Evolutionary conservation across 2,329 filamentous ascomycete species (phyloP).

Genomic region (Aspergillus arachidicola): DNA sequence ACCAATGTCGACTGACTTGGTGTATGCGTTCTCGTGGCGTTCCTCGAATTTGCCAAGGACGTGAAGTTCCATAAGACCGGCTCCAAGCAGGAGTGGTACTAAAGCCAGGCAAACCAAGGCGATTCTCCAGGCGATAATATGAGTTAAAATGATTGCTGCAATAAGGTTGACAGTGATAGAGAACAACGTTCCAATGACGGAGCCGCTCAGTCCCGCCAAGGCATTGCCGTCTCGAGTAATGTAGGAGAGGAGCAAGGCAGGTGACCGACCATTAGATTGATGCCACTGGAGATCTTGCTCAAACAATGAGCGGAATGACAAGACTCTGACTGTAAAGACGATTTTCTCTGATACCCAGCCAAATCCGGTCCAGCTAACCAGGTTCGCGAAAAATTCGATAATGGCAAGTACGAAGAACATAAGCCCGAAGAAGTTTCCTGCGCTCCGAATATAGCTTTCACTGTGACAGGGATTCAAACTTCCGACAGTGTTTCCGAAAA

Average conservation of each 20-base stretch:
- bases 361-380: constrained; percentile 61
- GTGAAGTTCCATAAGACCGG: constrained; percentile 68
- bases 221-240: constrained; percentile 71
- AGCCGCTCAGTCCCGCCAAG: constrained; percentile 69
- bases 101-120: constrained; percentile 70
- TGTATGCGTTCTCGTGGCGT: constrained; percentile 54
- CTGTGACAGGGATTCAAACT: constrained; percentile 58
- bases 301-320: constrained; percentile 67
- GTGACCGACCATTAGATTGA: constrained; percentile 64
- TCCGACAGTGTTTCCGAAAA: constrained; percentile 65
- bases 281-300: constrained; percentile 72
- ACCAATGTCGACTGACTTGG: constrained; percentile 53
- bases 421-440: constrained; percentile 58
- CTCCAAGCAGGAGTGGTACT: constrained; percentile 68
- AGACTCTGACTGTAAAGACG: constrained; percentile 63
- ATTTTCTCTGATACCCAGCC: constrained; percentile 65
- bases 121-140: constrained; percentile 75
- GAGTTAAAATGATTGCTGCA: constrained; percentile 67
- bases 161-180: constrained; percentile 70
- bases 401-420: constrained; percentile 64
- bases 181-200: constrained; percentile 69
- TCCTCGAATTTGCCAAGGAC: constrained; percentile 63
- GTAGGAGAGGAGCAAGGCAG: constrained; percentile 64
- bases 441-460: constrained; percentile 50
- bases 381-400: constrained; percentile 63